Evolutionary conservation across 2,329 filamentous ascomycete species (phyloP).

Genomic region (Calonectria leucothoes): DNA sequence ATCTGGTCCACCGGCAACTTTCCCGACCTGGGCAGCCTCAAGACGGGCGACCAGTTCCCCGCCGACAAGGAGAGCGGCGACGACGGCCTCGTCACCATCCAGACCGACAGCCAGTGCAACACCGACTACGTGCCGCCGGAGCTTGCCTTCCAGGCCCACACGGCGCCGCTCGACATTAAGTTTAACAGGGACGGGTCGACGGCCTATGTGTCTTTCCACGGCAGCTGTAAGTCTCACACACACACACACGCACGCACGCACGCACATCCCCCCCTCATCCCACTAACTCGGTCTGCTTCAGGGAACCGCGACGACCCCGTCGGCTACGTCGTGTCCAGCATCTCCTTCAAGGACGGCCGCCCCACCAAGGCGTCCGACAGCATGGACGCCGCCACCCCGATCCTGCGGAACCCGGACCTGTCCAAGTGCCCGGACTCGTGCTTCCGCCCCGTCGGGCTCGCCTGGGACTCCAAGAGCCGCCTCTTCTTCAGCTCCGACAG

Average conservation of each 20-base stretch:
- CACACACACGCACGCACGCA: background rate
- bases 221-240: constrained; percentile 66
- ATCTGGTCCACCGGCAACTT: constrained; percentile 67
- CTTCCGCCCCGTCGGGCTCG: constrained; percentile 72
- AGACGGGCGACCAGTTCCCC: constrained; percentile 63
- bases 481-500: constrained; percentile 73
- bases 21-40: constrained; percentile 54
- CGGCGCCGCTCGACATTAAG: constrained; percentile 77
- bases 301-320: constrained; percentile 56
- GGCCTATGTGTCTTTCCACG: constrained; percentile 78
- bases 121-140: constrained; percentile 59
- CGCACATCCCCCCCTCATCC: background rate
- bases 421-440: constrained; percentile 65
- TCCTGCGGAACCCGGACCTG: constrained; percentile 67
- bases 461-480: constrained; percentile 61
- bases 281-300: constrained; percentile 29
- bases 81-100: constrained; percentile 39
- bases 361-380: constrained; percentile 55
- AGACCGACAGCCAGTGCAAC: constrained; percentile 59
- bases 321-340: constrained; percentile 58
- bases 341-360: constrained; percentile 56
- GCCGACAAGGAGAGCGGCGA: constrained; percentile 37
- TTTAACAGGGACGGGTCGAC: constrained; percentile 69
- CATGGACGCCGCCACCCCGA: constrained; percentile 59
- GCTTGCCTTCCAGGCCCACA: constrained; percentile 73